Base-by-base conservation (phyloP, 1,284 basidiomycete species). In the Ganoderma leucocontextum region DNA sequence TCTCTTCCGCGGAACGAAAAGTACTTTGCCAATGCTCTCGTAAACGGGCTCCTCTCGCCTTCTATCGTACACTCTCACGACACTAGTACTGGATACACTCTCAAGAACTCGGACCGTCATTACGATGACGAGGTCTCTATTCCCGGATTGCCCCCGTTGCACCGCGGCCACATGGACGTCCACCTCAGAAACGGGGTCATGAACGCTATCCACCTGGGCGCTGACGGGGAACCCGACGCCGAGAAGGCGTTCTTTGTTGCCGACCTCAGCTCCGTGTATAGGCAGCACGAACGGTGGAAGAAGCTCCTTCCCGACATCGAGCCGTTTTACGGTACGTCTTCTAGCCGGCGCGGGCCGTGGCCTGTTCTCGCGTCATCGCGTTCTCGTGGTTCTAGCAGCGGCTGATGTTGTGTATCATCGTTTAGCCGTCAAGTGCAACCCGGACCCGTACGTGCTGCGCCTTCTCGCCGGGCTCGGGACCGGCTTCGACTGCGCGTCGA, bases 401-500 rank as follows among this genome's bases (percentile, higher is more conserved):
- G 38, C 68, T 72, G 47, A 67, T 52, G 15, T 55, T 9, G 15
- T 13, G 42, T 63, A 73, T 49, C 12, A 12, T 42, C n/a, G 10
- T 66, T 57, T 73, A 94, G 94, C 96, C 66, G 92, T 98, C 78
- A 99, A 98, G 84, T 98, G 97, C 83, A 99, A 99, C 84, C 97
- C 98, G 15, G 97, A 99, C 77, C 95, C 96, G 2, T 94, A 95
- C 76, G 91, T 99, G 60, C 86, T 99, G 64, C 92, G 95, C 71
- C 87, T 99, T 61, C 89, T 99, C 52, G 95, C 96, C 13, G 89
- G 93, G 33, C 84, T 99, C 69, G 97, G 97, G 52, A 86, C 93
- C 1, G 96, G 96, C 17, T 99, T 99, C 83, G 98, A 99, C 82
- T 99, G 98, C 77, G 98, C 98, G n/a, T 99, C 97, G 55, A 94